Conservation (phyloP, 2,329 filamentous ascomycete species). For the Colletotrichum paranaense region DNA sequence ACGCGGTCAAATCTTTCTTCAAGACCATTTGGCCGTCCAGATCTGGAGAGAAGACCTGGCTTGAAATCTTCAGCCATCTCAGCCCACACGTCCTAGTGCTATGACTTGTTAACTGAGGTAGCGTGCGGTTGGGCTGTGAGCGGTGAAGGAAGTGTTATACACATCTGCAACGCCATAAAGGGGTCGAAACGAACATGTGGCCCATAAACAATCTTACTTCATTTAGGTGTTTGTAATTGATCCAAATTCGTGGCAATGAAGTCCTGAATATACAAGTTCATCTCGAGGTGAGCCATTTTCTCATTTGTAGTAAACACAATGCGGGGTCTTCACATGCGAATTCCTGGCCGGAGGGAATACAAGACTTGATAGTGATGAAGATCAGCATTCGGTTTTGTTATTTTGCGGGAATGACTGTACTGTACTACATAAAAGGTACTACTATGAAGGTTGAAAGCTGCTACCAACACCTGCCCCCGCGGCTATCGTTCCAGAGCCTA, state of each 20-base stretch:
- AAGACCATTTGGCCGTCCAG: background rate
- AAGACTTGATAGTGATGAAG: no score
- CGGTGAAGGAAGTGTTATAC: background rate
- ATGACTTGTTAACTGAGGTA: background rate
- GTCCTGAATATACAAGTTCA: no score
- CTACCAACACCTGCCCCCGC: background rate
- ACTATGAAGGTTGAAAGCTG: background rate
- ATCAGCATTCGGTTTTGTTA: no score
- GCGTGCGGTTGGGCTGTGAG: background rate
- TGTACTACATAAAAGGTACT: background rate
- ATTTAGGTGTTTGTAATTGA: no score
- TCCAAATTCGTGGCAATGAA: no score
- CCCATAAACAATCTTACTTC: no score
- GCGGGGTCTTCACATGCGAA: no score
- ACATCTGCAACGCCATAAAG: background rate
- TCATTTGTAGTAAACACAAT: no score
- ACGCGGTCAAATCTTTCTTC: constrained; percentile 33
- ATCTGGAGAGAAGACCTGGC: background rate
- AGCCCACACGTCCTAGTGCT: background rate
- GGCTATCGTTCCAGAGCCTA: no score
- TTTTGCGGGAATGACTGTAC: no score
- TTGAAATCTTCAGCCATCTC: background rate
- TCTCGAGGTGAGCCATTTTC: no score
- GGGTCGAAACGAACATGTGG: background rate
- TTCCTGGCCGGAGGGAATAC: no score